These are phyloP conservation scores for Nothophaeocryptopus gaeumannii DNA, from an alignment of 2,329 filamentous ascomycete genomes.

Conservation along the genomic window DNA sequence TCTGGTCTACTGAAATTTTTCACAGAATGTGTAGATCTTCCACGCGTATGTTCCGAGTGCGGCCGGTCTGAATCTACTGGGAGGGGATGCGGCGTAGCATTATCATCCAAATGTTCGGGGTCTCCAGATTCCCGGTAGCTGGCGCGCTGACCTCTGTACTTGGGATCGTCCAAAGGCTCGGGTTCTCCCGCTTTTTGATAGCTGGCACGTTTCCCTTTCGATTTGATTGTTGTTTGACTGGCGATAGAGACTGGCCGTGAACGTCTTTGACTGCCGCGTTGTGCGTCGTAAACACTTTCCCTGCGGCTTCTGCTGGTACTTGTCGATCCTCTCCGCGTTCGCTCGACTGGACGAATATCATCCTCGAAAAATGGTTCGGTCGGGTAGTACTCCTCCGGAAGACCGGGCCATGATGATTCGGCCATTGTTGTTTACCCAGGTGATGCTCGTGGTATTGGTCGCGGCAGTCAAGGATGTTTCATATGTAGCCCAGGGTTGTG, in stretches of 20 bases:
- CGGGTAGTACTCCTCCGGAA: constrained; percentile 1
- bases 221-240: constrained; percentile 13
- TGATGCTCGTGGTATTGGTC: too few relatives aligned
- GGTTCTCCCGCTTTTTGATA: constrained; percentile 23
- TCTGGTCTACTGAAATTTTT: constrained; percentile 22
- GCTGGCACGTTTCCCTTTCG: constrained; percentile 21
- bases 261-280: constrained; percentile 19
- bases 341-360: constrained; percentile 1
- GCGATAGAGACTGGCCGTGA: constrained; percentile 21
- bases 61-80: constrained; percentile 6
- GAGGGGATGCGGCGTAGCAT: constrained; percentile 18
- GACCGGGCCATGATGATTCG: constrained; percentile 6
- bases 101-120: constrained; percentile 21
- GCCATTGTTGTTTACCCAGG: not conserved
- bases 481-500: too few relatives aligned
- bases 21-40: constrained; percentile 8
- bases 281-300: constrained; percentile 24
- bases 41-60: constrained; percentile 18
- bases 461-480: too few relatives aligned
- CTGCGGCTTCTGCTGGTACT: constrained; percentile 23
- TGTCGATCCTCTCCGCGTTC: constrained; percentile 14
- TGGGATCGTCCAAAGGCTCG: constrained; percentile 17
- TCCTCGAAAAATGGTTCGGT: constrained; percentile 8
- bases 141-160: constrained; percentile 11
- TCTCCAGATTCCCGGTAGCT: constrained; percentile 24